phyloP scores from a whole-genome alignment of 306 rosid genomes.

The Medicago lupulina region DNA sequence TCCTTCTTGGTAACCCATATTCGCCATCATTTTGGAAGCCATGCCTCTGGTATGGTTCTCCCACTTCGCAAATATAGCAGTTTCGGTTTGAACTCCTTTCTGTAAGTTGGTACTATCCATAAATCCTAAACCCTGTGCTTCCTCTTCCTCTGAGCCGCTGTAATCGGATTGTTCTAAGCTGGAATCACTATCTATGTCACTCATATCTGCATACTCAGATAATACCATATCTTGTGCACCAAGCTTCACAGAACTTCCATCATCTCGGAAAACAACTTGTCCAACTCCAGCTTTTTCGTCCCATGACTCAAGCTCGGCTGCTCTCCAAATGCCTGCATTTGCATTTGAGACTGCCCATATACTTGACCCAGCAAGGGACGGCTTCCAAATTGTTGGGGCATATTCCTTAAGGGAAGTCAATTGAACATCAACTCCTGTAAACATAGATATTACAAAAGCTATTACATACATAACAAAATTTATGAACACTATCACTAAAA shows the following conservation, averaged over 20 bases:
- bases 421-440: slow-evolving; percentile 78
- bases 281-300: slow-evolving; percentile 67
- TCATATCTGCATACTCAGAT: slow-evolving; percentile 70
- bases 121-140: slow-evolving; percentile 78
- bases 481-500: not conserved
- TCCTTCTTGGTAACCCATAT: slow-evolving; percentile 91
- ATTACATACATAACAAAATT: slow-evolving; percentile 22
- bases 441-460: slow-evolving; percentile 26
- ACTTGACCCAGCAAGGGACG: slow-evolving; percentile 75
- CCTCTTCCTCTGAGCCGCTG: slow-evolving; percentile 71
- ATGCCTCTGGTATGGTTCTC: slow-evolving; percentile 95
- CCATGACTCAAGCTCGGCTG: slow-evolving; percentile 93
- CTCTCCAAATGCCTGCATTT: slow-evolving; percentile 76
- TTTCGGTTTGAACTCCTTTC: slow-evolving; percentile 84
- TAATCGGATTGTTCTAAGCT: slow-evolving; percentile 65
- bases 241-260: slow-evolving; percentile 75
- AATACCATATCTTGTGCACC: slow-evolving; percentile 66
- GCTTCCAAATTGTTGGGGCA: slow-evolving; percentile 75
- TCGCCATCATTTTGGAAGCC: slow-evolving; percentile 98
- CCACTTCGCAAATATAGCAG: slow-evolving; percentile 91
- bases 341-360: slow-evolving; percentile 78
- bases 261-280: slow-evolving; percentile 82
- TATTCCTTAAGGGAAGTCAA: slow-evolving; percentile 70
- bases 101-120: slow-evolving; percentile 68
- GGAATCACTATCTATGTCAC: slow-evolving; percentile 65